Percentiles rank a stretch among this genome's conserved stretches.
phyloP scores from a whole-genome alignment of 75 land plant genomes.

The Cryptomeria japonica region DNA sequence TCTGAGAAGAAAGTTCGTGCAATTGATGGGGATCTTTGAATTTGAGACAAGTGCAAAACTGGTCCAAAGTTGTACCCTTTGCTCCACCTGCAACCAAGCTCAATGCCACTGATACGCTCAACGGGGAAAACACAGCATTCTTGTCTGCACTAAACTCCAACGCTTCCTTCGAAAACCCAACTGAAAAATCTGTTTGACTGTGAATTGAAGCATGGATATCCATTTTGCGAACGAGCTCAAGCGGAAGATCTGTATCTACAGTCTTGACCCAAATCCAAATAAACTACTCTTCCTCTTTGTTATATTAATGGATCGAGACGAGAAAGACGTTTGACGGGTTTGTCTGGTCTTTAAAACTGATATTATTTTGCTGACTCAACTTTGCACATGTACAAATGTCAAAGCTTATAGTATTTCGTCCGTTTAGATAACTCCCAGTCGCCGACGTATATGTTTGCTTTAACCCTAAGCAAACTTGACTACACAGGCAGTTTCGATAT shows the following conservation, averaged over 20 bases:
- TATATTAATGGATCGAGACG: not conserved
- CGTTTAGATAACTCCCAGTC: no score
- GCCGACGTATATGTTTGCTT: no score
- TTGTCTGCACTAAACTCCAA: constrained; percentile 1
- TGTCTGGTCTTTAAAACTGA: no score
- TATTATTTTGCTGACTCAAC: not conserved
- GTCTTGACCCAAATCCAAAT: not conserved
- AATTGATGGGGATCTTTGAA: constrained; percentile 35
- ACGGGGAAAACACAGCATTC: constrained; percentile 81
- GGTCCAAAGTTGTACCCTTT: constrained; percentile 60
- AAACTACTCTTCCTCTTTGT: no score
- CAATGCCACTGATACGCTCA: constrained; percentile 61
- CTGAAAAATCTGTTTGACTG: not conserved
- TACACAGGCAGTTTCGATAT: no score
- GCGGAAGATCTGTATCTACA: not conserved
- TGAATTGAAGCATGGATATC: constrained; percentile 5
- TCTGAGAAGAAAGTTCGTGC: constrained; percentile 51
- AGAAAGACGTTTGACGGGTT: no score
- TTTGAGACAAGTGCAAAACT: constrained; percentile 56
- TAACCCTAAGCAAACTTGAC: no score
- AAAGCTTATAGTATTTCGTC: not conserved
- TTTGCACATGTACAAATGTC: not conserved
- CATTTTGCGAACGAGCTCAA: not conserved
- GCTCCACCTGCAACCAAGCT: constrained; percentile 75
- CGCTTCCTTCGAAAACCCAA: not conserved